A percentile compares a stretch with the other conserved stretches of the same genome.
phyloP scores from a whole-genome alignment of 192 early-diverging fungal species.

The Coemansia sp. region DNA sequence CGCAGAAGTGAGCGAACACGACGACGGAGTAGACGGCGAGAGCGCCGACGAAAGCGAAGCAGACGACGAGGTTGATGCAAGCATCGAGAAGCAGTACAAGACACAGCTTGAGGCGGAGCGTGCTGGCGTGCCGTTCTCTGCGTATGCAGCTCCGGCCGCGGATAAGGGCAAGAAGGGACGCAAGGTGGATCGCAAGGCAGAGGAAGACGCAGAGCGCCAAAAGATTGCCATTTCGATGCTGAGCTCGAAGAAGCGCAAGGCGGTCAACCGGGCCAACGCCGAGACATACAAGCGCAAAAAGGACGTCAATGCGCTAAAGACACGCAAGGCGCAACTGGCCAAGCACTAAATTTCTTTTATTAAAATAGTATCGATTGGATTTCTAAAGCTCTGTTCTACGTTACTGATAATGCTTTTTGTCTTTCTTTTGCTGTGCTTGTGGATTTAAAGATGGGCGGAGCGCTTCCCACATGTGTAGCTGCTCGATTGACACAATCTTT shows the following conservation, averaged over 20 bases:
- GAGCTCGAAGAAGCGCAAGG: slow-evolving; percentile 55
- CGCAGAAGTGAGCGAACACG: slow-evolving; percentile 56
- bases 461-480: slow-evolving; percentile 26
- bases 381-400: no score
- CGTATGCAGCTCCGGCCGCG: not conserved
- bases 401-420: not conserved
- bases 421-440: not conserved
- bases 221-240: slow-evolving; percentile 55
- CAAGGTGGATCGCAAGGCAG: slow-evolving; percentile 17
- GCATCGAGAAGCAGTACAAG: slow-evolving; percentile 48
- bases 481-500: slow-evolving; percentile 23
- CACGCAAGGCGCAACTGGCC: slow-evolving; percentile 33
- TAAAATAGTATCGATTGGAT: not conserved
- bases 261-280: slow-evolving; percentile 42
- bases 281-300: slow-evolving; percentile 41
- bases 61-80: slow-evolving; percentile 48
- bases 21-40: slow-evolving; percentile 52
- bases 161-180: slow-evolving; percentile 21
- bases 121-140: slow-evolving; percentile 40
- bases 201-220: slow-evolving; percentile 54
- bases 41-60: slow-evolving; percentile 67
- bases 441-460: not conserved
- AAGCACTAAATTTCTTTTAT: slow-evolving; percentile 3
- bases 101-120: slow-evolving; percentile 47
- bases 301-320: slow-evolving; percentile 36